A percentile compares a stretch with the other conserved stretches of the same genome.
Conservation (phyloP, 2,329 filamentous ascomycete genomes). For the Pseudophaeomoniella oleicola region DNA sequence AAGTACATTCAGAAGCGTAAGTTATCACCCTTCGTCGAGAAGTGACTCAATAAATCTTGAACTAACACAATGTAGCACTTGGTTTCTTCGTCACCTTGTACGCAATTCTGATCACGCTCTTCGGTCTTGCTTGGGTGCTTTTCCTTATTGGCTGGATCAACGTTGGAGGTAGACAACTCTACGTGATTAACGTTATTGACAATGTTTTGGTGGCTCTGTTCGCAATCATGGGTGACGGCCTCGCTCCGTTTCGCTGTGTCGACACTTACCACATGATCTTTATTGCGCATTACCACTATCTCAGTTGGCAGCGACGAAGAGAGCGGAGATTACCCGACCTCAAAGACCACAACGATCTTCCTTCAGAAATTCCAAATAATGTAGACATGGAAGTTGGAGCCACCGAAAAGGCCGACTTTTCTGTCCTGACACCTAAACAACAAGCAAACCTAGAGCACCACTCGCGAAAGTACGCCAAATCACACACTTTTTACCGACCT, state of each 20-base stretch:
- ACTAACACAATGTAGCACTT: conserved; percentile 34
- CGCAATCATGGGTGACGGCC: conserved; percentile 52
- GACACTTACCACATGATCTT: conserved; percentile 81
- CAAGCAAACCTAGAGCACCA: conserved; percentile 58
- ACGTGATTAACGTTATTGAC: conserved; percentile 54
- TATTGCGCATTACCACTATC: conserved; percentile 54
- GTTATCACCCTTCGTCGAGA: conserved; percentile 16
- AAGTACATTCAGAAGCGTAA: conserved; percentile 58
- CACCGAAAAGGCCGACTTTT: not conserved
- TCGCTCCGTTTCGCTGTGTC: conserved; percentile 58
- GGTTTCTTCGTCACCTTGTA: conserved; percentile 74
- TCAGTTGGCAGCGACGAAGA: conserved; percentile 50
- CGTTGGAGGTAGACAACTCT: conserved; percentile 57
- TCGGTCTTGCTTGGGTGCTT: conserved; percentile 76
- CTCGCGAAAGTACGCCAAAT: conserved; percentile 62
- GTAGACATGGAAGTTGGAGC: conserved; percentile 27
- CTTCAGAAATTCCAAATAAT: conserved; percentile 22
- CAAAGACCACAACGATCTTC: conserved; percentile 54
- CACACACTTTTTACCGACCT: conserved; percentile 78
- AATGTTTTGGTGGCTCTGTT: conserved; percentile 56
- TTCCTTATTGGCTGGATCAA: conserved; percentile 82
- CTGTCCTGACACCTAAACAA: conserved; percentile 28
- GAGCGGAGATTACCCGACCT: conserved; percentile 46
- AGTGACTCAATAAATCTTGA: not conserved
- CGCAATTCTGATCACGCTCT: conserved; percentile 64